Evolutionary conservation across 805 yeast species (phyloP).

Genomic region (Metschnikowia cubensis): DNA sequence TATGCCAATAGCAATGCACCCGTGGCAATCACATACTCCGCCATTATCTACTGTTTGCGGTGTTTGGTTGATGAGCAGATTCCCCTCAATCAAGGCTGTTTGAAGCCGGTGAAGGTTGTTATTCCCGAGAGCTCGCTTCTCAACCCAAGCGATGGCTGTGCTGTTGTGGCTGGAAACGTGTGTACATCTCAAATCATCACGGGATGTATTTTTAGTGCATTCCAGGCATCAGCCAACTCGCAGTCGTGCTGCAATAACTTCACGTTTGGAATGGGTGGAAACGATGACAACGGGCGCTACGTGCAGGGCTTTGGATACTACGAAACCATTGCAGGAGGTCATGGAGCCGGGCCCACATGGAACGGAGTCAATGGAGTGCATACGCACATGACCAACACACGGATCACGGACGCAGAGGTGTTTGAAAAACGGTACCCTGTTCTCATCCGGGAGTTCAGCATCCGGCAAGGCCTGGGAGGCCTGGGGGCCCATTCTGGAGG

Average conservation of each 20-base stretch:
- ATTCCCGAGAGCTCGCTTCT: conserved; percentile 41
- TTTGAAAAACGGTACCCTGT: conserved; percentile 21
- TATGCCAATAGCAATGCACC: conserved; percentile 94
- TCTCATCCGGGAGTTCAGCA: conserved; percentile 16
- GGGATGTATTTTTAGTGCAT: conserved; percentile 82
- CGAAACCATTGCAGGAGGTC: conserved; percentile 21
- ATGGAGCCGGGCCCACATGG: conserved; percentile 21
- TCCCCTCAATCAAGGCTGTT: conserved; percentile 92
- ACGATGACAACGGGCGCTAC: conserved; percentile 45
- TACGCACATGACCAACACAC: conserved; percentile 19
- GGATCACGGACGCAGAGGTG: conserved; percentile 20
- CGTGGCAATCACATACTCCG: conserved; percentile 81
- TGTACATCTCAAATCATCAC: conserved; percentile 92
- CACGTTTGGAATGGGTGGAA: conserved; percentile 70
- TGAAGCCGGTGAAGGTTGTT: conserved; percentile 66
- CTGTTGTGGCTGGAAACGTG: conserved; percentile 89
- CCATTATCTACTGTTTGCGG: conserved; percentile 81
- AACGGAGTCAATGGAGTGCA: conserved; percentile 18
- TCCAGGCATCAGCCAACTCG: conserved; percentile 87
- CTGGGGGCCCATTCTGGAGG: conserved; percentile 16
- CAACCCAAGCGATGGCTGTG: conserved; percentile 79
- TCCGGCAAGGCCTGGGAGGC: conserved; percentile 16
- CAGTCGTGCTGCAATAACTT: conserved; percentile 95
- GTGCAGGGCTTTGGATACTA: conserved; percentile 22
- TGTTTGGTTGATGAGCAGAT: conserved; percentile 82